Evolutionary conservation across 2,329 filamentous ascomycete genomes (phyloP).

Genomic region (Aspergillus thermomutatus): DNA sequence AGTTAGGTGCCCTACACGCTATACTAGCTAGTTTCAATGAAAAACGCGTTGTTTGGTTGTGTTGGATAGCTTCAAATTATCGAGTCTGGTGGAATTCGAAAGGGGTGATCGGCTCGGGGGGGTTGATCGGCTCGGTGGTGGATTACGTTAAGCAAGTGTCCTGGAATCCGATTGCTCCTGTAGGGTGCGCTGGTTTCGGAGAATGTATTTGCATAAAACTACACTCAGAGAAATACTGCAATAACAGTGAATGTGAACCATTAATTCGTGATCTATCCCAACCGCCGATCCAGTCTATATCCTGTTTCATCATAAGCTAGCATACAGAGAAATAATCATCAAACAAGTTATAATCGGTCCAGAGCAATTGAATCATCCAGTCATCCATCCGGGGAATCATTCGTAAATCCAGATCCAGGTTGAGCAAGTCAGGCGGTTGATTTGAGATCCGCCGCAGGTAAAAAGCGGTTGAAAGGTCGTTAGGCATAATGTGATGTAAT

Average conservation of each 20-base stretch:
- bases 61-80: neutral
- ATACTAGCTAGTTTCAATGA: too few species aligned
- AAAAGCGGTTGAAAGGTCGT: neutral
- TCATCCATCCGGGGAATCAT: conserved; percentile 18
- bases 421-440: neutral
- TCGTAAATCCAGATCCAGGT: conserved; percentile 8
- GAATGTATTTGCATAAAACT: too few species aligned
- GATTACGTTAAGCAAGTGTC: too few species aligned
- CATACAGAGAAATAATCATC: neutral
- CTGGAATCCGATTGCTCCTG: too few species aligned
- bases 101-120: too few species aligned
- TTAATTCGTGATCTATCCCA: neutral
- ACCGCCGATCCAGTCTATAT: neutral
- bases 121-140: neutral
- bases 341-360: neutral
- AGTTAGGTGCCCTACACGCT: too few species aligned
- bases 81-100: neutral
- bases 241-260: neutral
- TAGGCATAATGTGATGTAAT: neutral
- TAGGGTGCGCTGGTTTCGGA: too few species aligned
- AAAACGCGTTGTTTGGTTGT: too few species aligned
- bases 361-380: conserved; percentile 5
- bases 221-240: neutral
- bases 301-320: neutral
- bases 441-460: neutral